These are phyloP conservation scores for Trichocladium uniseriatum DNA, from an alignment of 495 filamentous ascomycete genomes.

Conservation along the genomic window DNA sequence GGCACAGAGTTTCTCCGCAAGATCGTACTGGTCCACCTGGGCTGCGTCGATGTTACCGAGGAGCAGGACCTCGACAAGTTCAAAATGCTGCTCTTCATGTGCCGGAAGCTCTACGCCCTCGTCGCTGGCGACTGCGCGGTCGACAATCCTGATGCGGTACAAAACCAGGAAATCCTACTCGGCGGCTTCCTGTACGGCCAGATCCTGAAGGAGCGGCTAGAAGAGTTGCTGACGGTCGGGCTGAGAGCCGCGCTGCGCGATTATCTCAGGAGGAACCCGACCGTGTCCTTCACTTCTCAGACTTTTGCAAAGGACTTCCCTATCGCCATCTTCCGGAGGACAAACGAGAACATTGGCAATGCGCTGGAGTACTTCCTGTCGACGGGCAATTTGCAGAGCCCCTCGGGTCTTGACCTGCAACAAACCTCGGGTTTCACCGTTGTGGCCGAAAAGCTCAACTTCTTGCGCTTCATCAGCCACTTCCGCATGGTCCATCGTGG, in stretches of 20 bases:
- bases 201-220: constrained; percentile 89
- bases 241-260: constrained; percentile 54
- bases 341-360: constrained; percentile 80
- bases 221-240: constrained; percentile 67
- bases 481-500: constrained; percentile 99
- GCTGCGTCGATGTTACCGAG: constrained; percentile 69
- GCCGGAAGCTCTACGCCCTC: constrained; percentile 83
- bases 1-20: constrained; percentile 83
- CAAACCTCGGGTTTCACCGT: constrained; percentile 92
- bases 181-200: constrained; percentile 89
- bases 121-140: constrained; percentile 84
- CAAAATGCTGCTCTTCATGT: constrained; percentile 91
- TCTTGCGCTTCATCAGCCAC: constrained; percentile 96
- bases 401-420: constrained; percentile 85
- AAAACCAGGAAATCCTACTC: constrained; percentile 86
- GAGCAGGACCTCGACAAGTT: constrained; percentile 85
- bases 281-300: constrained; percentile 55
- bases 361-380: constrained; percentile 90
- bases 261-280: constrained; percentile 57
- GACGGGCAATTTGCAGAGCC: constrained; percentile 86
- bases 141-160: constrained; percentile 93
- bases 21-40: constrained; percentile 84
- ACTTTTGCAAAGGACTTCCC: constrained; percentile 72
- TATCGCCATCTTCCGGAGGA: constrained; percentile 61
- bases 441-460: constrained; percentile 98